Base-by-base conservation (phyloP, 441 rosid species). In the Mallotus repandus region DNA sequence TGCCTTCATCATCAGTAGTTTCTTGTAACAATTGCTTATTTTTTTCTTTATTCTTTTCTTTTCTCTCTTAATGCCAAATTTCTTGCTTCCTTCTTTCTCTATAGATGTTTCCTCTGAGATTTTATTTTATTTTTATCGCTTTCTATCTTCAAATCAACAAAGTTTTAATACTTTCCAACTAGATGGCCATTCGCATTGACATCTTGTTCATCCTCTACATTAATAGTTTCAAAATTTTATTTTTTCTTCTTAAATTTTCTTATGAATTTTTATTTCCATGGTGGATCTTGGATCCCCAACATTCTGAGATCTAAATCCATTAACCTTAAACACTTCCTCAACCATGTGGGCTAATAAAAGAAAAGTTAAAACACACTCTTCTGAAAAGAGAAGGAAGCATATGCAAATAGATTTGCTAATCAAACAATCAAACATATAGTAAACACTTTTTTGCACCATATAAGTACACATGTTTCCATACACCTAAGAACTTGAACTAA, bases 41-140 rank as follows among this genome's bases (percentile, higher is more conserved):
- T 72, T 76, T 38, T 38, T 56, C 70, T 57, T 73, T 65, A 49
- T 66, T 63, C 21, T 61, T 18, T 29, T 68, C 58, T 68, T 68
- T 8, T 43, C 56, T 41, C 57, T 71, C 5, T 58, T 21, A 7
- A 12, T 52, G 53, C 53, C 61, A 19, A 48, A 50, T 32, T 75
- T 22, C 3, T 16, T 7, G 41, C 45, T 66, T 0, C 50, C 56
- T 66, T 76, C 68, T n/a, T 9, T 41, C 12, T 16, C 54, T 29
- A 13, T n/a, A 21, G 22, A 4, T 18, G 54, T 46, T 65, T 69
- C 41, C 54, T n/a, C 35, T 9, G 35, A 63, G 18, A 11, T 7
- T 21, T 67, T 46, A n/a, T 60, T 46, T 74, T 74, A 60, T 41
- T 74, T 52, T 52, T 74, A 1, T 45, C 59, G 22, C n/a, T 60